Percentiles rank a stretch among this genome's conserved stretches.
These are phyloP conservation scores for Ligustrum vulgare DNA, from an alignment of 257 asterid genomes.

Conservation along the genomic window DNA sequence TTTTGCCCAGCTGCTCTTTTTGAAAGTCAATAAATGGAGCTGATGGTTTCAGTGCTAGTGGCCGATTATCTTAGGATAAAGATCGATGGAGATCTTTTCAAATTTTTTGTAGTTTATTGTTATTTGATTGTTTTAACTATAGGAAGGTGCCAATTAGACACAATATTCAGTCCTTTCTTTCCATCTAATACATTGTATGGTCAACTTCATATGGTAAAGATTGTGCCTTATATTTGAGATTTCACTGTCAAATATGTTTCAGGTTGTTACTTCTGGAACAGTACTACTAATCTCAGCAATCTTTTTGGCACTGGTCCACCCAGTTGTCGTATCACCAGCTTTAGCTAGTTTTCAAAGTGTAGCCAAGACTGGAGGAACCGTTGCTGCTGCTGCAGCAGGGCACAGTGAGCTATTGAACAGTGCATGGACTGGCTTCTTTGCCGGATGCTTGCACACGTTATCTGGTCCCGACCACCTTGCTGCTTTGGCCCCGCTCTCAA, in stretches of 20 bases:
- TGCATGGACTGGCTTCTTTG: conserved; percentile 98
- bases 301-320: conserved; percentile 52
- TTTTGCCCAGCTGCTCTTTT: background rate
- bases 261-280: conserved; percentile 63
- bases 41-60: background rate
- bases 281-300: conserved; percentile 60
- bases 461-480: conserved; percentile 99
- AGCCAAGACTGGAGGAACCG: conserved; percentile 57
- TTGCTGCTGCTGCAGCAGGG: conserved; percentile 54
- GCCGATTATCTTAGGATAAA: background rate
- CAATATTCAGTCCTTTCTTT: background rate
- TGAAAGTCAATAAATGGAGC: background rate
- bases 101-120: background rate
- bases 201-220: background rate
- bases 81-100: background rate
- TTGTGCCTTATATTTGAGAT: background rate
- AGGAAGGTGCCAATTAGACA: background rate
- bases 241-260: conserved; percentile 20
- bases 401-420: conserved; percentile 69
- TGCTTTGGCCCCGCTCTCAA: conserved; percentile 94
- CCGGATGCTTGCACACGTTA: conserved; percentile 93
- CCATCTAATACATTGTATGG: background rate
- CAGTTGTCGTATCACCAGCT: conserved; percentile 67
- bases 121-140: background rate
- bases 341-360: conserved; percentile 59